Evolutionary conservation across 495 filamentous ascomycete species (phyloP).

Genomic region (Podospora tetraspora): DNA sequence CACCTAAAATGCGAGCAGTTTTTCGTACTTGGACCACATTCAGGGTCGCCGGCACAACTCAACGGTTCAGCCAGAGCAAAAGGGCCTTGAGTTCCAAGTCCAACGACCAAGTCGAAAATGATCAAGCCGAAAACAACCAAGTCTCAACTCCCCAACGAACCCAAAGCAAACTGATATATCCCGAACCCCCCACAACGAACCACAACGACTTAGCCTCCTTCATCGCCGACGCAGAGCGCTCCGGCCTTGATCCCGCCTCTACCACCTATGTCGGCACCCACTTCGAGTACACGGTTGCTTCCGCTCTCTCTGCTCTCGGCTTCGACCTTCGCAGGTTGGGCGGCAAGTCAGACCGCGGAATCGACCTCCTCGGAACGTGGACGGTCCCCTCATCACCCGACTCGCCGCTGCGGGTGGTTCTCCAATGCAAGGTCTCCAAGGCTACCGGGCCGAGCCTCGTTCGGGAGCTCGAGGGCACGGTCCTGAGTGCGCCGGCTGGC

Average conservation of each 20-base stretch:
- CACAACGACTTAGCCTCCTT: constrained; percentile 70
- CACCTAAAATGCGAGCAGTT: neutral
- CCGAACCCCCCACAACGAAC: constrained; percentile 40
- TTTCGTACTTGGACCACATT: neutral
- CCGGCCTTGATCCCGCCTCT: constrained; percentile 44
- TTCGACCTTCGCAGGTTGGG: constrained; percentile 70
- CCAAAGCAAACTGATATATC: constrained; percentile 33
- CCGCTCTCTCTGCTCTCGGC: constrained; percentile 54
- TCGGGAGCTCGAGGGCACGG: constrained; percentile 81
- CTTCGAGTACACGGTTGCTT: constrained; percentile 66
- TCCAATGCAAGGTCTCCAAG: constrained; percentile 75
- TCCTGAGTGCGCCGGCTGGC: constrained; percentile 61
- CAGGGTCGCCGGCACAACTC: neutral
- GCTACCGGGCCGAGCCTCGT: constrained; percentile 60
- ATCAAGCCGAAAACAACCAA: neutral
- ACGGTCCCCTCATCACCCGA: constrained; percentile 44
- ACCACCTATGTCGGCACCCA: constrained; percentile 60
- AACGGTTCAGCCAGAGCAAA: neutral
- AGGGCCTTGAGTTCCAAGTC: neutral
- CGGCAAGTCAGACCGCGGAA: constrained; percentile 67
- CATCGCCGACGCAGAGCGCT: constrained; percentile 59
- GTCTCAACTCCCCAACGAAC: neutral
- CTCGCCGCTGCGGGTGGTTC: constrained; percentile 55
- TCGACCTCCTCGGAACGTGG: constrained; percentile 85
- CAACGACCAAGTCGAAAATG: neutral